Evolutionary conservation across 2,329 filamentous ascomycete genomes (phyloP).

Genomic region (Aspergillus oerlinghausenensis): DNA sequence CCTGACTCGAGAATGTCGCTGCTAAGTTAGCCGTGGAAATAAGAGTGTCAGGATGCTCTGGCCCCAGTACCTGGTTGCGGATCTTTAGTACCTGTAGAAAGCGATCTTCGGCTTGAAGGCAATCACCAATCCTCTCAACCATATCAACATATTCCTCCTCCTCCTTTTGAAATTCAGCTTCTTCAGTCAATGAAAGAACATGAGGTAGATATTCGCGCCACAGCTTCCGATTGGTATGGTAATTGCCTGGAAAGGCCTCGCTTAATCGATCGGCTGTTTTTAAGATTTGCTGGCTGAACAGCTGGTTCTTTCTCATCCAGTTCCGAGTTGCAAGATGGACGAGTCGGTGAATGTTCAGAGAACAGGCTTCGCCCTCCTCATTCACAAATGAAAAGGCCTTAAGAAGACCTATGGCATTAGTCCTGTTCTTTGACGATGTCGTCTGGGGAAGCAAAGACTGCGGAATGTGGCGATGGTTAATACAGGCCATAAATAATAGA

Average conservation of each 20-base stretch:
- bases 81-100: too few relatives aligned
- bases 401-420: conserved; percentile 28
- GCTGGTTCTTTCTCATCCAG: conserved; percentile 23
- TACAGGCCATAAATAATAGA: conserved; percentile 27
- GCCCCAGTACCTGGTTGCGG: too few relatives aligned
- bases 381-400: conserved; percentile 28
- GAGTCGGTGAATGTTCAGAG: conserved; percentile 24
- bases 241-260: conserved; percentile 4
- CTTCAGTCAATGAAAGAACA: background rate
- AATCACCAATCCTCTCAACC: too few relatives aligned
- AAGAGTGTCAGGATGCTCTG: too few relatives aligned
- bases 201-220: conserved; percentile 31
- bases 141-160: too few relatives aligned
- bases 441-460: conserved; percentile 25
- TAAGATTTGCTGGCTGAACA: conserved; percentile 6
- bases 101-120: too few relatives aligned
- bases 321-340: conserved; percentile 31
- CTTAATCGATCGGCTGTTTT: conserved; percentile 2
- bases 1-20: too few relatives aligned
- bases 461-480: conserved; percentile 23
- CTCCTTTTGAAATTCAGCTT: too few relatives aligned
- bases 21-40: too few relatives aligned
- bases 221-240: conserved; percentile 13
- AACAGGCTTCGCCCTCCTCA: conserved; percentile 8
- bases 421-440: background rate